Evolutionary conservation across 1,139 yeast genomes (phyloP), one percentile per base, ranked within the genome.

Genomic region (Saccharomyces hybrid): DNA sequence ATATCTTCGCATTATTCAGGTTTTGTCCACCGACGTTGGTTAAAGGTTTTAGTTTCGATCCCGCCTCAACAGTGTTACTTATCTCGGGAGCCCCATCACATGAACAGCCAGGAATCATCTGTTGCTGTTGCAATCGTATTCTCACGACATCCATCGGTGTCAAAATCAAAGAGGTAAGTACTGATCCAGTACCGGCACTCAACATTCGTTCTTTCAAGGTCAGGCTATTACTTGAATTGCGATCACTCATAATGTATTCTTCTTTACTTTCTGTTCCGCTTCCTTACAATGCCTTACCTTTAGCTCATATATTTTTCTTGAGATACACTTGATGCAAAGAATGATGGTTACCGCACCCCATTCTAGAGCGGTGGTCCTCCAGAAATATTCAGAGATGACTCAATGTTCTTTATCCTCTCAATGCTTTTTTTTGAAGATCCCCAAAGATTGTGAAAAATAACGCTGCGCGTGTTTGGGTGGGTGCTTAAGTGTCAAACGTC

Each of bases 81-180:
- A 61, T 49, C 60, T 61, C 50, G 11, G 49, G 16, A 9, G 51
- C 51, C 12, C 59, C 61, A 24, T 47, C 44, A 55, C 76, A 73
- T 7, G 69, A 56, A 41, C 73, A 67, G 6, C 66, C 60, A 2
- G 79, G 86, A 52, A 85, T 70, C 56, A 86, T 75, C 60, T 83
- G 88, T 66, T 90, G 97, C 66, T 91, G 97, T 66, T 93, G 99
- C 57, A 91, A 76, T 55, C 99, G 78, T 42, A 93, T 88, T 58
- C 98, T 75, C 0, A 91, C 88, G 49, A 93, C 98, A 68, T 93
- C 99, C 70, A 93, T 86, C 1, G 99, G 99, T 1, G 97, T 93
- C 34, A 91, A 87, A 53, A 84, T 83, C 50, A 89, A 64, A 0
- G 97, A 89, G 1, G 97, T 93, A 42, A 90, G 69, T n/a, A 93